Base-by-base conservation (phyloP, 352 stramenopile genomes). In the Pythium brassicae region DNA sequence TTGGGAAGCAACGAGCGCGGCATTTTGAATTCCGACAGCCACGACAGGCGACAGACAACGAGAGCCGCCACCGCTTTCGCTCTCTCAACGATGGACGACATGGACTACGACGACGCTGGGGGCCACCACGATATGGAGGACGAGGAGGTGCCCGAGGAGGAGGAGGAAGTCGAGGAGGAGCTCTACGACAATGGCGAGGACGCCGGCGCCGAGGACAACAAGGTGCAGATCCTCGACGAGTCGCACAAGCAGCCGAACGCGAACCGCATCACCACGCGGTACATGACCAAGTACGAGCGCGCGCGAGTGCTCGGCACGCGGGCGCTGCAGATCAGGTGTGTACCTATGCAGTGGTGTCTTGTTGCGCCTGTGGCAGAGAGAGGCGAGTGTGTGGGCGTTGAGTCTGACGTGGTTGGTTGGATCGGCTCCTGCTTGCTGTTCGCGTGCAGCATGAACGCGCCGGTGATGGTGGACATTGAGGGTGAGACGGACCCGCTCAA, bases 281-380 rank as follows among this genome's bases (percentile, higher is more conserved):
- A 99, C 82, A 97, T 99, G 82, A 99, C 97, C 50, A 99, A 99
- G 83, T 99, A 99, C 77, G 97, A 99, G 72, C 78, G 93, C 59
- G 97, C 97, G 17, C 87, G 97, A 37, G 96, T 99, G 51, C 73
- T 99, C 19, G 97, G 97, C 35, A 99, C 97, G 53, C 79, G 97
- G 19, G 97, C 97, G 43, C 78, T 99, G 37, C 97, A 99, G 82
- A 99, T 99, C 68, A 98, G 87, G 71, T 92, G 32, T 8, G 68
- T 55, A 15, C n/a, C n/a, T n/a, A n/a, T n/a, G n/a, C n/a, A n/a
- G n/a, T n/a, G n/a, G n/a, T n/a, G n/a, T n/a, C n/a, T n/a, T n/a
- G n/a, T n/a, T n/a, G n/a, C n/a, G n/a, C n/a, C n/a, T n/a, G n/a
- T n/a, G n/a, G n/a, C n/a, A n/a, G n/a, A n/a, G n/a, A n/a, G n/a